Conservation (phyloP, 2,329 filamentous ascomycete genomes). For the Curvularia hawaiiensis region DNA sequence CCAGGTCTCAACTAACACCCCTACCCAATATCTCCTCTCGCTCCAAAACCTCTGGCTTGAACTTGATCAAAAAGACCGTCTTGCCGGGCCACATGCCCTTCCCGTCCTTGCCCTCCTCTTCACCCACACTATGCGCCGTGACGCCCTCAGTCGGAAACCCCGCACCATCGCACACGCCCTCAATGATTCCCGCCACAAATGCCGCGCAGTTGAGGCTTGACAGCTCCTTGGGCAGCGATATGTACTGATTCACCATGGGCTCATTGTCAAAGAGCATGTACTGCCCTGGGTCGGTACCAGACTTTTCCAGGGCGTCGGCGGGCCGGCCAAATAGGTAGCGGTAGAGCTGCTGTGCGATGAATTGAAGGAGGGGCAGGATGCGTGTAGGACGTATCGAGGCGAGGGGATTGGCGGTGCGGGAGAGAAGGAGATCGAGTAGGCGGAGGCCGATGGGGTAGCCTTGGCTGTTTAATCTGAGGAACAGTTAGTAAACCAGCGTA, state of each 20-base stretch:
- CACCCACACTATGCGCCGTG: constrained; percentile 75
- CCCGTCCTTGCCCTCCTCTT: constrained; percentile 57
- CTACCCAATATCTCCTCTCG: constrained; percentile 81
- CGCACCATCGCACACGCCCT: constrained; percentile 92
- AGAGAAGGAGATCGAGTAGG: constrained; percentile 92
- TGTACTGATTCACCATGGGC: constrained; percentile 91
- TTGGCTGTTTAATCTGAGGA: constrained; percentile 77
- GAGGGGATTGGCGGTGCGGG: constrained; percentile 58
- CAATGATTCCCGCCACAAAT: constrained; percentile 91
- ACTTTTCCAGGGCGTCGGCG: constrained; percentile 92
- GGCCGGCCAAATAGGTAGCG: constrained; percentile 88
- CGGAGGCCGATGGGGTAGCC: constrained; percentile 94
- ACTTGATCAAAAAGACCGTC: constrained; percentile 95
- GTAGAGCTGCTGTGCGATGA: constrained; percentile 93
- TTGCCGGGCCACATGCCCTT: constrained; percentile 84
- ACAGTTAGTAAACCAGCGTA: background rate
- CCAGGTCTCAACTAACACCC: constrained; percentile 47
- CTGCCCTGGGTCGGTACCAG: constrained; percentile 82
- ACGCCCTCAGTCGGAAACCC: constrained; percentile 84
- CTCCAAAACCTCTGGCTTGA: constrained; percentile 88
- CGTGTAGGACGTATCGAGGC: constrained; percentile 73
- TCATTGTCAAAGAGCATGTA: constrained; percentile 99
- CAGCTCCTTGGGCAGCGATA: constrained; percentile 94
- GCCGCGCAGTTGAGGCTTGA: constrained; percentile 95
- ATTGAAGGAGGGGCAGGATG: constrained; percentile 89